Conservation (phyloP, 208 protist species). For the Crithidia thermophila region DNA sequence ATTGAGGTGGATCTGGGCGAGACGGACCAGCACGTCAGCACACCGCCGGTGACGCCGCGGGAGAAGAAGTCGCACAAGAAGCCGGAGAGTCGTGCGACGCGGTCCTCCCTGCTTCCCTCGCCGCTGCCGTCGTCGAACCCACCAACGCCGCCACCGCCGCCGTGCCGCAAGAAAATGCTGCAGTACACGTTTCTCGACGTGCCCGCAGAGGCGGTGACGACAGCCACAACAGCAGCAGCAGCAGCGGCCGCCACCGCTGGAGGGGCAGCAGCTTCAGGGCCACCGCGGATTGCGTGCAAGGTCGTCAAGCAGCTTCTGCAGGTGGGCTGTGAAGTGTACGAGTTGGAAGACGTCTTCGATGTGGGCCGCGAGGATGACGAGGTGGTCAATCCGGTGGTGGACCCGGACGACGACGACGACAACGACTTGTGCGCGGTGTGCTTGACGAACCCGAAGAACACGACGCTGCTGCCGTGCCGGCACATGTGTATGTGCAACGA, state of each 20-base stretch:
- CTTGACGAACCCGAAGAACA: constrained; percentile 81
- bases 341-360: constrained; percentile 83
- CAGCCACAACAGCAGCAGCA: not conserved
- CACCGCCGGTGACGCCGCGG: not conserved
- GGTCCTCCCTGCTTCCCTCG: not conserved
- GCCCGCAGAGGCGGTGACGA: constrained; percentile 6
- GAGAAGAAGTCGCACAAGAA: not conserved
- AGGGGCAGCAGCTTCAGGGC: not conserved
- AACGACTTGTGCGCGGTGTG: constrained; percentile 86
- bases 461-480: constrained; percentile 91
- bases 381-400: constrained; percentile 5
- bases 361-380: constrained; percentile 43
- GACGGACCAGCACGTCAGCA: not conserved
- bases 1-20: constrained; percentile 37
- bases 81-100: not conserved
- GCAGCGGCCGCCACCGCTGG: not conserved
- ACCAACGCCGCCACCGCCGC: not conserved
- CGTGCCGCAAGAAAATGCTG: constrained; percentile 4
- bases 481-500: constrained; percentile 93
- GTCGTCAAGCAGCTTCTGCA: constrained; percentile 78
- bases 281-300: constrained; percentile 17
- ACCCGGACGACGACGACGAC: constrained; percentile 39
- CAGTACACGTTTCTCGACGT: constrained; percentile 41
- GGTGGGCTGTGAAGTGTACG: constrained; percentile 71
- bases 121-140: not conserved